Evolutionary conservation across 139 green algal genomes (phyloP).

Genomic region (Chlorokybus atmophyticus): DNA sequence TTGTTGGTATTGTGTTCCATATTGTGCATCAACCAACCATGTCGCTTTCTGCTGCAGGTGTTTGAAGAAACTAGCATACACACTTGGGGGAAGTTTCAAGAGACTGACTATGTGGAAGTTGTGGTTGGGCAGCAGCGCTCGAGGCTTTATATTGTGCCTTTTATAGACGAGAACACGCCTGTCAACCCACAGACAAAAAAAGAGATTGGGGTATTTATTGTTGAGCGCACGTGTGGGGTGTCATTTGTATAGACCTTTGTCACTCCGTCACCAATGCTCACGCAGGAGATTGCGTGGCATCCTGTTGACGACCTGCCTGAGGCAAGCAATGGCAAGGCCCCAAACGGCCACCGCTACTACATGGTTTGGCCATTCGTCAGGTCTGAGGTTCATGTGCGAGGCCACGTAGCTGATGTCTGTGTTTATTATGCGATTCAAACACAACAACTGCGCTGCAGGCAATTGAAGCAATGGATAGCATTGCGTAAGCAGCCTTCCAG

Average conservation of each 20-base stretch:
- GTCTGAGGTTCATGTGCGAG: too few species aligned
- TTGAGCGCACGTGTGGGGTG: too few species aligned
- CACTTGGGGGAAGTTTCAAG: conserved; percentile 13
- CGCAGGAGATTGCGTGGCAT: conserved; percentile 24
- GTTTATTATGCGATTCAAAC: too few species aligned
- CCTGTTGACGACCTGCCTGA: conserved; percentile 12
- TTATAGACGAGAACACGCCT: conserved; percentile 18
- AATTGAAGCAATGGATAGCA: too few species aligned
- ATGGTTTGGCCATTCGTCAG: conserved; percentile 20
- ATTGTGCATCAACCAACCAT: too few species aligned
- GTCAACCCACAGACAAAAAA: conserved; percentile 25
- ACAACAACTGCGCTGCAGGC: too few species aligned
- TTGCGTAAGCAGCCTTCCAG: too few species aligned
- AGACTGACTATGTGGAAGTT: conserved; percentile 22
- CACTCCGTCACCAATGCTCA: too few species aligned
- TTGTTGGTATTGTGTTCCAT: too few species aligned
- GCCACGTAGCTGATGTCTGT: too few species aligned
- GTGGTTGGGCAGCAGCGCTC: conserved; percentile 18
- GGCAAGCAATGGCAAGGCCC: background rate
- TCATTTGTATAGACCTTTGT: too few species aligned
- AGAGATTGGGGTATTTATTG: conserved; percentile 33
- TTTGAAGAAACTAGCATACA: conserved; percentile 31
- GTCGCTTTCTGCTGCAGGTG: too few species aligned
- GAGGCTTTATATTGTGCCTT: conserved; percentile 26
- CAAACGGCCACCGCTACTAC: conserved; percentile 19